Evolutionary conservation across 352 stramenopile species (phyloP).

Genomic region (Thalassiosira sp.): DNA sequence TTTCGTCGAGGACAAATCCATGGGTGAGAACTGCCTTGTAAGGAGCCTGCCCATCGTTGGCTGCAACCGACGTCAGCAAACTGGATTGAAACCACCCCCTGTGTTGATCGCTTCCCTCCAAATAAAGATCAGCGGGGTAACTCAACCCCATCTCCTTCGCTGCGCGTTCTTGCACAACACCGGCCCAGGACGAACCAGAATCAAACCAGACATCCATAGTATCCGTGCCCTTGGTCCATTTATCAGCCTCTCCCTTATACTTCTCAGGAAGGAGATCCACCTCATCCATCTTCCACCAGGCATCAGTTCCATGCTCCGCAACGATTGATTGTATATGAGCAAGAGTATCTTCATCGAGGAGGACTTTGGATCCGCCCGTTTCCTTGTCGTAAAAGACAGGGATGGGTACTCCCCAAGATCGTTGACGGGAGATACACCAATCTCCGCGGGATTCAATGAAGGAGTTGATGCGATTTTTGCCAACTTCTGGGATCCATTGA

Average conservation of each 20-base stretch:
- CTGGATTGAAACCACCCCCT: slow-evolving; percentile 99
- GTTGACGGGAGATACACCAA: slow-evolving; percentile 98
- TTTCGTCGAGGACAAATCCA: slow-evolving; percentile 98
- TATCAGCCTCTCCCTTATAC: slow-evolving; percentile 83
- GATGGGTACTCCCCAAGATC: slow-evolving; percentile 97
- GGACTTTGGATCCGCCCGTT: slow-evolving; percentile 84
- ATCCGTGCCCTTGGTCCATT: slow-evolving; percentile 94
- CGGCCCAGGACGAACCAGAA: slow-evolving; percentile 88
- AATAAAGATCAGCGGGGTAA: slow-evolving; percentile 93
- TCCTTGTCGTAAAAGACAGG: slow-evolving; percentile 95
- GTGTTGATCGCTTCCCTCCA: slow-evolving; percentile 97
- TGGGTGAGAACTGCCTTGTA: slow-evolving; percentile 98
- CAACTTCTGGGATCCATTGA: slow-evolving; percentile 89
- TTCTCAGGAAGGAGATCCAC: slow-evolving; percentile 83
- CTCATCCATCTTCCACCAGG: slow-evolving; percentile 92
- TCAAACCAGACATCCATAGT: slow-evolving; percentile 99
- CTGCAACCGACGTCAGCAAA: slow-evolving; percentile 91
- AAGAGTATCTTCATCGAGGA: slow-evolving; percentile 92
- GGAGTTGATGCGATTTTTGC: slow-evolving; percentile 82
- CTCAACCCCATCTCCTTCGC: slow-evolving; percentile 64
- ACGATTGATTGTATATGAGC: slow-evolving; percentile 86
- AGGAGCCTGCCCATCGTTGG: slow-evolving; percentile 85
- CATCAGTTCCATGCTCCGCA: slow-evolving; percentile 90
- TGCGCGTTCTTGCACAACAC: slow-evolving; percentile 79
- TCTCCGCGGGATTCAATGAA: slow-evolving; percentile 88